Conservation (phyloP, 768 basidiomycete genomes). For the Mrakia gelida region DNA sequence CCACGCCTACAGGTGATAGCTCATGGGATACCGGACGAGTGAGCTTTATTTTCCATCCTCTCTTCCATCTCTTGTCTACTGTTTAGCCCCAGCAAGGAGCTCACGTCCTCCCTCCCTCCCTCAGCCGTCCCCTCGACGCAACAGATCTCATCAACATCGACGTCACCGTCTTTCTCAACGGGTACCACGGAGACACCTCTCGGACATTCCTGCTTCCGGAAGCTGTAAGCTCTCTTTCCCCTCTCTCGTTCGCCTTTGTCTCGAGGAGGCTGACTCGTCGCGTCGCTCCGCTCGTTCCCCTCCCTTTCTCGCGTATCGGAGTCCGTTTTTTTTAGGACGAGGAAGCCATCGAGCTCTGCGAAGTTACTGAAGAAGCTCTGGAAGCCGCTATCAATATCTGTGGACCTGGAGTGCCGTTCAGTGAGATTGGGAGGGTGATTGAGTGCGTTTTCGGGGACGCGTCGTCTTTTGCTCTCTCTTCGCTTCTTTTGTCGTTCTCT, state of each 20-base stretch:
- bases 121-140: constrained; percentile 69
- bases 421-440: constrained; percentile 67
- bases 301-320: too few relatives aligned
- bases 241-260: constrained; percentile 4
- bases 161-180: constrained; percentile 74
- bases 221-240: constrained; percentile 53
- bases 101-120: constrained; percentile 1
- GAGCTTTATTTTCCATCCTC: constrained; percentile 37
- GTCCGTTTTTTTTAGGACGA: constrained; percentile 57
- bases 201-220: constrained; percentile 74
- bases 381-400: constrained; percentile 68
- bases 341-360: constrained; percentile 62
- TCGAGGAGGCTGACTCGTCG: neutral
- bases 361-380: constrained; percentile 61
- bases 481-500: neutral
- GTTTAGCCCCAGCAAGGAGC: neutral
- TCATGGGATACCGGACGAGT: constrained; percentile 88
- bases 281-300: neutral
- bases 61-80: neutral
- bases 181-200: constrained; percentile 87
- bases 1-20: constrained; percentile 21
- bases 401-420: constrained; percentile 65
- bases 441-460: constrained; percentile 36
- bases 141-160: constrained; percentile 88
- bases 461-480: neutral